Evolutionary conservation across 768 basidiomycete genomes (phyloP), one percentile per base, ranked within the genome.

Genomic region (Guyanaporus albipodus): DNA sequence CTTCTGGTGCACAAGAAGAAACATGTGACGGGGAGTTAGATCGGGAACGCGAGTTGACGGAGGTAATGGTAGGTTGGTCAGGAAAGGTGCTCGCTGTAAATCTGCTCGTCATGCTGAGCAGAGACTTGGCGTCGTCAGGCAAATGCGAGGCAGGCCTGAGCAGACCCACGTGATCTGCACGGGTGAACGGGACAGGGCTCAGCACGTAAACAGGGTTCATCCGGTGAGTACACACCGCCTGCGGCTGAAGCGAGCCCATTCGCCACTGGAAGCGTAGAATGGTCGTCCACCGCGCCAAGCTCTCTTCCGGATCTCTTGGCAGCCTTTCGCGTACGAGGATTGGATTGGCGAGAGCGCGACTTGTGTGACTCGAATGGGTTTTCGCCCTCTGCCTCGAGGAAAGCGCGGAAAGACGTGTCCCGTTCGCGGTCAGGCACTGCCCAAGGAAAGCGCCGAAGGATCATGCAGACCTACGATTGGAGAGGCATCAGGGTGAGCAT

Each of bases 381-480:
- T 64, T 96, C 93, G 21, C 94, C 93, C 66, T 99, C 94, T 27
- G 92, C 87, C 55, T 86, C 78, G 54, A 97, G 85, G 61, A 96
- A 99, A 8, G 91, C 83, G 49, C 84, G 80, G 74, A 91, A 99
- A 61, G 84, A 88, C 46, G 87, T 79, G 64, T 98, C 96, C 15
- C 83, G 82, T 77, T 95, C 95, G 59, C 83, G 75, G 63, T 99
- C 96, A 10, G 96, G 95, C 46, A 98, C 87, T 68, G 92, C 98
- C 96, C 96, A 99, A 5, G 96, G 96, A 75, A 99, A 99, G 42
- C 96, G 80, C 43, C 95, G 79, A 27, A 99, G 79, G 54, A 96
- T 75, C 96, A 99, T 99, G 74, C 96, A 99, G 2, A 67, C 64
- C 64, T 66, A 15, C 8, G 27, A 38, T 27, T 28, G 12, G 22